phyloP scores from a whole-genome alignment of 1,284 basidiomycete genomes.

The Phylloporus gajari region DNA sequence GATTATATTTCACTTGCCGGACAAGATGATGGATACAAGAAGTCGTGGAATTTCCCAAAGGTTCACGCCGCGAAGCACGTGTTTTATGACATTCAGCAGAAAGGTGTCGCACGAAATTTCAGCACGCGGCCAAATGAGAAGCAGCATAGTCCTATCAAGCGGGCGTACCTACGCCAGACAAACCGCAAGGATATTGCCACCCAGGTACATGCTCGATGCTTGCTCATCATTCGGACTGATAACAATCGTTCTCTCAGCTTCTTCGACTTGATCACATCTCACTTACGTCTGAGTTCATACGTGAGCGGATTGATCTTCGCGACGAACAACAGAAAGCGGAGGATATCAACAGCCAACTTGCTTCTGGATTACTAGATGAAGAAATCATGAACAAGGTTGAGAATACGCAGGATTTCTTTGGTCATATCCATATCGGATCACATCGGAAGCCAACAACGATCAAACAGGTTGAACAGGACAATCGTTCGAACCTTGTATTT shows the following conservation, averaged over 20 bases:
- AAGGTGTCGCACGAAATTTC: slow-evolving; percentile 46
- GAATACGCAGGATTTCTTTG: neutral
- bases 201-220: too few species aligned
- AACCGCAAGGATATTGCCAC: slow-evolving; percentile 31
- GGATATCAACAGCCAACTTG: too few species aligned
- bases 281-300: neutral
- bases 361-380: neutral
- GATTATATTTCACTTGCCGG: neutral
- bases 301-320: neutral
- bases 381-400: neutral
- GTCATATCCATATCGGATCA: neutral
- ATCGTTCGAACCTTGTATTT: neutral
- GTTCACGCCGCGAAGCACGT: slow-evolving; percentile 44
- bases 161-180: slow-evolving; percentile 37
- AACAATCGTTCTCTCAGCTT: too few species aligned
- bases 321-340: neutral
- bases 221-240: too few species aligned
- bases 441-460: neutral
- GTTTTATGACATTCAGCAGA: slow-evolving; percentile 45
- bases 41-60: slow-evolving; percentile 51
- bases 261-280: too few species aligned
- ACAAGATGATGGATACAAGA: neutral
- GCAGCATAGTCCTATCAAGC: slow-evolving; percentile 43
- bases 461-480: neutral
- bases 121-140: slow-evolving; percentile 49